These are phyloP conservation scores for Physcia stellaris DNA, from an alignment of 495 filamentous ascomycete species.

Conservation along the genomic window DNA sequence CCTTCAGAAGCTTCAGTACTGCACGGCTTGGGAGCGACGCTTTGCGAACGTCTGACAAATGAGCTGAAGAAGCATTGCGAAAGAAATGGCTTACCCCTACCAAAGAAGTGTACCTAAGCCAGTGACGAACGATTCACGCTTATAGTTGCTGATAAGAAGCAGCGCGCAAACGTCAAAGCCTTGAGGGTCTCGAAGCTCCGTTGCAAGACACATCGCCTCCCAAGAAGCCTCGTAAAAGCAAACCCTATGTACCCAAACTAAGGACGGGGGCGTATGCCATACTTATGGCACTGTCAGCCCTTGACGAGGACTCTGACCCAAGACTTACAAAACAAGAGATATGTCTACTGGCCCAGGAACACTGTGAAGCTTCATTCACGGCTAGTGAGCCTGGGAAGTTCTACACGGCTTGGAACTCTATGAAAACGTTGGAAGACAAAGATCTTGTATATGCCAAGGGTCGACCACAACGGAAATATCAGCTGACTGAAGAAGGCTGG, in stretches of 20 bases:
- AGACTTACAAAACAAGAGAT: conserved; percentile 55
- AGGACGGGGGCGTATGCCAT: conserved; percentile 67
- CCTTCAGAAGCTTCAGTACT: conserved; percentile 61
- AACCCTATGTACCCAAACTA: conserved; percentile 56
- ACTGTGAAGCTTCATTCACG: conserved; percentile 65
- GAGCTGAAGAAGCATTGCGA: conserved; percentile 52
- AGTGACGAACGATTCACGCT: conserved; percentile 3
- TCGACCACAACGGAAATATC: conserved; percentile 53
- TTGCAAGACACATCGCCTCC: conserved; percentile 28
- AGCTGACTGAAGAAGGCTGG: conserved; percentile 66
- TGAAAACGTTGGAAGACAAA: conserved; percentile 64
- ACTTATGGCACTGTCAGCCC: conserved; percentile 49
- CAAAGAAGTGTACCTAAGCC: conserved; percentile 26
- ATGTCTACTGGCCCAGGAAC: conserved; percentile 55
- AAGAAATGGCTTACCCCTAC: conserved; percentile 58
- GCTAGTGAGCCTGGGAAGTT: conserved; percentile 50
- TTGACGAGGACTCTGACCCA: conserved; percentile 37
- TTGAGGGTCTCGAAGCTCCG: conserved; percentile 15
- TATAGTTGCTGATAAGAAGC: conserved; percentile 24
- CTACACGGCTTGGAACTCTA: conserved; percentile 77
- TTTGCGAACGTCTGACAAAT: conserved; percentile 57
- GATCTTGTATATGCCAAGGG: conserved; percentile 63
- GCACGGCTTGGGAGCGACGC: conserved; percentile 55
- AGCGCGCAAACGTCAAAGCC: conserved; percentile 25
- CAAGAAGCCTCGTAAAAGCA: conserved; percentile 54